A percentile compares a stretch with the other conserved stretches of the same genome.
phyloP scores from a whole-genome alignment of 1,284 basidiomycete species.

The Trichosporon ovoides region DNA sequence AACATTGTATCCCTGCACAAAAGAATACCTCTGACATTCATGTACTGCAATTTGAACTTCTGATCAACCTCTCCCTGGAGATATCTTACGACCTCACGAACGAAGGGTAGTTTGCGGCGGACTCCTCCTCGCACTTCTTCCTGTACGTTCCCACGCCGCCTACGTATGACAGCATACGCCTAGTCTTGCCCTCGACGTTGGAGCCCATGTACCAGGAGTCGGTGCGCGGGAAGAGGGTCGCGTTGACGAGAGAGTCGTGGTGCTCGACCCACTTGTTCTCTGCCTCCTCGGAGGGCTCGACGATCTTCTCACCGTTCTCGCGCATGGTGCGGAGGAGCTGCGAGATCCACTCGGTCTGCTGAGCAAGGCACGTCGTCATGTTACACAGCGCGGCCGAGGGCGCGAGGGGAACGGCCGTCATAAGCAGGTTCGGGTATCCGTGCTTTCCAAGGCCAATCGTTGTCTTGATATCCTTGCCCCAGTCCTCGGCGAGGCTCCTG shows the following conservation, averaged over 20 bases:
- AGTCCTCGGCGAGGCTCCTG: conserved; percentile 11
- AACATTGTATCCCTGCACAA: too few relatives aligned
- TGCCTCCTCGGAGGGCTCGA: conserved; percentile 12
- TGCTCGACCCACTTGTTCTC: conserved; percentile 17
- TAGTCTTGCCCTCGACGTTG: conserved; percentile 16
- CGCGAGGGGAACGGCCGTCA: conserved; percentile 11
- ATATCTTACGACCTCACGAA: conserved; percentile 7
- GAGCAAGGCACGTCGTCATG: conserved; percentile 17
- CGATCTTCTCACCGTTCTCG: conserved; percentile 4
- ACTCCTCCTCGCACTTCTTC: conserved; percentile 14
- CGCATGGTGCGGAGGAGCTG: background rate
- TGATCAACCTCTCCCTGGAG: background rate
- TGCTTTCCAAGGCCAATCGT: conserved; percentile 13
- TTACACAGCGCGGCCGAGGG: conserved; percentile 17
- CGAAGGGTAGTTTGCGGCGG: conserved; percentile 12
- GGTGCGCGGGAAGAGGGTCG: conserved; percentile 11
- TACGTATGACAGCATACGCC: conserved; percentile 16
- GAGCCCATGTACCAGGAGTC: conserved; percentile 20
- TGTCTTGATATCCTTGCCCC: conserved; percentile 15
- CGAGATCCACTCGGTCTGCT: conserved; percentile 20
- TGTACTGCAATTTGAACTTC: background rate
- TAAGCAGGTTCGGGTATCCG: conserved; percentile 21
- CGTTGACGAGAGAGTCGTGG: conserved; percentile 13
- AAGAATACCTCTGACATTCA: too few relatives aligned
- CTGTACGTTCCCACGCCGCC: conserved; percentile 16